Conservation (phyloP, 768 basidiomycete genomes). For the Leccinum disarticulatum region DNA sequence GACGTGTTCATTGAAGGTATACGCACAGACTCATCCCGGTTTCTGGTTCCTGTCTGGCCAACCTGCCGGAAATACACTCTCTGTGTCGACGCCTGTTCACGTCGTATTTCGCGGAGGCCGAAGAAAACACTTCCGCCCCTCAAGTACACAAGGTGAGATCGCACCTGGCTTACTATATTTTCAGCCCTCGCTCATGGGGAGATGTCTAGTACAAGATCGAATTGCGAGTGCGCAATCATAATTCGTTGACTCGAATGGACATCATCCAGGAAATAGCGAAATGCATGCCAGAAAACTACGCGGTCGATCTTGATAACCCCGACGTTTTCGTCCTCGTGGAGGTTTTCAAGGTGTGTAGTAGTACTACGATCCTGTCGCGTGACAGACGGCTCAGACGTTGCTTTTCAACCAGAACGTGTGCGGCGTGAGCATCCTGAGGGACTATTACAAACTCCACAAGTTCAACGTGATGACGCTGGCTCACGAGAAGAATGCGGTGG, state of each 20-base stretch:
- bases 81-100: conserved; percentile 57
- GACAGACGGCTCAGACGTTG: conserved; percentile 1
- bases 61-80: conserved; percentile 63
- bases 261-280: conserved; percentile 69
- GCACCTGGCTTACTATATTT: background rate
- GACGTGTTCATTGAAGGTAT: conserved; percentile 43
- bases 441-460: conserved; percentile 70
- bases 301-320: conserved; percentile 66
- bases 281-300: conserved; percentile 67
- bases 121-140: conserved; percentile 25
- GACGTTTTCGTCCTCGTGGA: conserved; percentile 77
- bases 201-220: conserved; percentile 75
- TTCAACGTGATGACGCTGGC: conserved; percentile 81
- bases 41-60: conserved; percentile 64
- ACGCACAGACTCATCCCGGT: conserved; percentile 73
- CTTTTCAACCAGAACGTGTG: conserved; percentile 64
- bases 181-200: background rate
- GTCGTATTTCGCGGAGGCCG: conserved; percentile 49
- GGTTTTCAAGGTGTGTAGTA: conserved; percentile 70
- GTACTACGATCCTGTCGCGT: background rate
- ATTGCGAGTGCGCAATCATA: conserved; percentile 72
- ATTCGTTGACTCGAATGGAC: conserved; percentile 54
- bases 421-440: conserved; percentile 69
- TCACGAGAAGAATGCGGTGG: conserved; percentile 43
- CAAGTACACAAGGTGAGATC: conserved; percentile 45